These are phyloP conservation scores for Calonectria multiphialidica DNA, from an alignment of 2,329 filamentous ascomycete species.

Conservation along the genomic window DNA sequence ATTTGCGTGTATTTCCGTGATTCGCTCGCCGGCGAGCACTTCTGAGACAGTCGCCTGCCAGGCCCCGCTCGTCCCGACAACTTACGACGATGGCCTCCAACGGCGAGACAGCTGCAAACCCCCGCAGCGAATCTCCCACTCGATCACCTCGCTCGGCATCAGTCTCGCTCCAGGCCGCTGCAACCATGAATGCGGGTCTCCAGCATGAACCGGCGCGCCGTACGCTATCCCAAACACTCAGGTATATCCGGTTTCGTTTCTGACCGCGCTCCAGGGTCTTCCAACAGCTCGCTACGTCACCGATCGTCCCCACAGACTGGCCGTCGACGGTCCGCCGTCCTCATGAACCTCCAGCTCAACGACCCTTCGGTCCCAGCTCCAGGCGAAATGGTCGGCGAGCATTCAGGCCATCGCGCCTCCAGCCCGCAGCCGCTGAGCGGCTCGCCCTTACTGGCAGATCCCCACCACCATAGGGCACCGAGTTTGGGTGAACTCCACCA, in stretches of 20 bases:
- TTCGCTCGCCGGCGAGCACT: not conserved
- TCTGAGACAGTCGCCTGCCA: not conserved
- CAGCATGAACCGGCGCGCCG: slow-evolving; percentile 73
- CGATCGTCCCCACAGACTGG: slow-evolving; percentile 60
- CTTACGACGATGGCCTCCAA: slow-evolving; percentile 46
- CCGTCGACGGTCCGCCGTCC: slow-evolving; percentile 75
- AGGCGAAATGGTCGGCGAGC: slow-evolving; percentile 73
- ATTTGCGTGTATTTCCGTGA: not conserved
- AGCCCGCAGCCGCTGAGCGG: slow-evolving; percentile 62
- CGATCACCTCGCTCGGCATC: slow-evolving; percentile 75
- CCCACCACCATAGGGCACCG: slow-evolving; percentile 74
- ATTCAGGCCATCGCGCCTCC: slow-evolving; percentile 42
- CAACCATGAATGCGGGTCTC: slow-evolving; percentile 82
- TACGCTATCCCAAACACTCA: slow-evolving; percentile 48
- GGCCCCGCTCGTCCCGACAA: not conserved
- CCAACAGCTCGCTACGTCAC: slow-evolving; percentile 64
- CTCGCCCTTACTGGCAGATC: slow-evolving; percentile 63
- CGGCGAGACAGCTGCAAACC: slow-evolving; percentile 37
- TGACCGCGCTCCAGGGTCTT: slow-evolving; percentile 55
- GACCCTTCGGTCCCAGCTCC: slow-evolving; percentile 76
- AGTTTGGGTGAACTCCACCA: slow-evolving; percentile 84
- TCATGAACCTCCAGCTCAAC: slow-evolving; percentile 81
- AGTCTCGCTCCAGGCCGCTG: slow-evolving; percentile 80
- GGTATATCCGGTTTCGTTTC: not conserved
- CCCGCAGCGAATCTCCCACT: slow-evolving; percentile 63